Conservation (phyloP, 2,329 filamentous ascomycete genomes). For the Phaeosphaeriaceae sp. region DNA sequence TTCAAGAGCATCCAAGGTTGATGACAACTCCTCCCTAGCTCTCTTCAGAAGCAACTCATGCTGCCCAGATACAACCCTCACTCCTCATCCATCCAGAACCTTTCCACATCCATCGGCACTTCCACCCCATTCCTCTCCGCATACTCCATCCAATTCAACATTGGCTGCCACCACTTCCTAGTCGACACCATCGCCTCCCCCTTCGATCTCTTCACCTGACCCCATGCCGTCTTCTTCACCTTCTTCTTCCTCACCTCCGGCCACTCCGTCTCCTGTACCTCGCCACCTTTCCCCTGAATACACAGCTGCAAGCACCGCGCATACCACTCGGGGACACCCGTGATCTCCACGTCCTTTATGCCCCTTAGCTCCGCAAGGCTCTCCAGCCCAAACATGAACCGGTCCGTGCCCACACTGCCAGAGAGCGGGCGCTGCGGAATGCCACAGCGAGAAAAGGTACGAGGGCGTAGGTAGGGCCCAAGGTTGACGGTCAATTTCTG, state of each 20-base stretch:
- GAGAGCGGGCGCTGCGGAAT: no score
- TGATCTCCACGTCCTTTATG: slow-evolving; percentile 22
- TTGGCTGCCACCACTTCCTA: slow-evolving; percentile 28
- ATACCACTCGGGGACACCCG: slow-evolving; percentile 27
- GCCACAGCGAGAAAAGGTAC: neutral
- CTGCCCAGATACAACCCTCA: no score
- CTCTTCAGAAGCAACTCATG: no score
- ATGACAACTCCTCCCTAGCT: no score
- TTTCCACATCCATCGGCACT: slow-evolving; percentile 3
- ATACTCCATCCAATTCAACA: slow-evolving; percentile 32
- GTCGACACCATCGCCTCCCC: slow-evolving; percentile 1
- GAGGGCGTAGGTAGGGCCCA: neutral
- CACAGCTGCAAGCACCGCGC: slow-evolving; percentile 23
- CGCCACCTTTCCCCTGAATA: slow-evolving; percentile 28
- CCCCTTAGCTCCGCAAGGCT: slow-evolving; percentile 21
- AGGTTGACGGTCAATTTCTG: slow-evolving; percentile 11
- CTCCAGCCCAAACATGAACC: slow-evolving; percentile 29
- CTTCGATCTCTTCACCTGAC: no score
- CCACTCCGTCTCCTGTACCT: slow-evolving; percentile 23
- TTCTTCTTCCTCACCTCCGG: slow-evolving; percentile 13
- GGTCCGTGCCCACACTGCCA: neutral
- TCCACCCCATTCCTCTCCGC: slow-evolving; percentile 20
- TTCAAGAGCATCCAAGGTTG: no score
- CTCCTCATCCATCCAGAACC: slow-evolving; percentile 1
- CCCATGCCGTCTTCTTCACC: neutral